Base-by-base conservation (phyloP, 2,329 filamentous ascomycete genomes). In the Colletotrichum coccodes region DNA sequence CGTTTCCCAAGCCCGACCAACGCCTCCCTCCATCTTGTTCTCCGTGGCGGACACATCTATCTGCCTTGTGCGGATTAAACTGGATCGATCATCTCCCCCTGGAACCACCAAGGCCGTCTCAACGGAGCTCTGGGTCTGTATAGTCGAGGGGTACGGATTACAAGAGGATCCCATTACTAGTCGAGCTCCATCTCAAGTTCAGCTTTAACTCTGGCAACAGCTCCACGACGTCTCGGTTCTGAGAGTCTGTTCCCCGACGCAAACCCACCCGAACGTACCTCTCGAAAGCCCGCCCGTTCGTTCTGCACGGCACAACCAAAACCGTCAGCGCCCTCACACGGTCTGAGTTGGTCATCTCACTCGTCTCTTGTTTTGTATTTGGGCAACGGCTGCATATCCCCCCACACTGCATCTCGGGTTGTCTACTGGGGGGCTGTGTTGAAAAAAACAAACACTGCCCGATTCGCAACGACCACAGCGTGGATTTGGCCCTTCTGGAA, bases 31-130 rank as follows among this genome's bases (percentile, higher is more conserved):
- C 42, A 50, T 64, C 50, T 59, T 53, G 64, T 53, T 64, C 38
- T 47, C 54, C 54, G 60, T 30, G 61, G 57, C 47, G 65, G 54
- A 49, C 32, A 54, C 26, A 34, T 53, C 14, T 67, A 30, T 34
- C 36, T 47, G 23, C 23, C 16, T 21, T 21, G 28, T 34, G 40
- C 47, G 53, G 60, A 38, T 57, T 63, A 46, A 34, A 50, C 50
- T 52, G 60, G 52, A 64, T 46, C 64, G 44, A 52, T 68, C 64
- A 64, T 64, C 64, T 64, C 21, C 52, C 42, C 60, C 60, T 57
- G 59, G 59, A 44, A 42, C 64, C 64, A 57, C 50, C n/a, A 18
- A 16, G 14, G n/a, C 23, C 14, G 53, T 42, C 36, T 57, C 52
- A 16, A 46, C 38, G 54, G 26, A 58, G 46, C 28, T 58, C 28